Conservation (phyloP, 139 green algal species). For the Diplosphaera chodatii region DNA sequence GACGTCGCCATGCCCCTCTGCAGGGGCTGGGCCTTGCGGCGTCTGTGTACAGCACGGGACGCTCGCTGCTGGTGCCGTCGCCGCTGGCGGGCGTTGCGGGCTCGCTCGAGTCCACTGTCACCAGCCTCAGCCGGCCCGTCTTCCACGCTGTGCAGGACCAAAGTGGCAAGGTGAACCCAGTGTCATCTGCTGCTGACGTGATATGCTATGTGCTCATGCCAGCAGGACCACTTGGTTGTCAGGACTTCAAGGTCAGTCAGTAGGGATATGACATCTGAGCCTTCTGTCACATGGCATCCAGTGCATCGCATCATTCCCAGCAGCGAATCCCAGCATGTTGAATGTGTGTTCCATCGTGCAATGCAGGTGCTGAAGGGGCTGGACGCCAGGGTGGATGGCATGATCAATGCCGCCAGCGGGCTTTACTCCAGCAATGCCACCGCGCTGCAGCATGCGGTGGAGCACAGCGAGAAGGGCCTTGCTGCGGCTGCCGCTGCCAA, state of each 20-base stretch:
- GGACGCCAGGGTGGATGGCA: background rate
- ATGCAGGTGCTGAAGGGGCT: background rate
- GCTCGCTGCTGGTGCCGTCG: background rate
- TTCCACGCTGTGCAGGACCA: background rate
- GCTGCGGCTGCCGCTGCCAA: background rate
- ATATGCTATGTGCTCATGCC: no score
- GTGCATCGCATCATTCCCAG: no score
- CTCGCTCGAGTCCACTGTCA: background rate
- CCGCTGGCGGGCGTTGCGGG: background rate
- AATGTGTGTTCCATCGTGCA: no score
- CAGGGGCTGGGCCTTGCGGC: background rate
- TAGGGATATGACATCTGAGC: no score
- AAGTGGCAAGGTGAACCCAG: background rate
- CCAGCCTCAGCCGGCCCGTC: background rate
- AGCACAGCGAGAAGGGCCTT: background rate
- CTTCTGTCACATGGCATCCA: no score
- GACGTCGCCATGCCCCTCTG: no score
- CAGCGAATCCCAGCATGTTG: no score
- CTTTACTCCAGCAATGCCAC: background rate
- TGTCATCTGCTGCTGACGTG: no score
- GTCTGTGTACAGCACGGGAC: background rate
- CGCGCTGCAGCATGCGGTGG: background rate
- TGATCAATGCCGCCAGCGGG: background rate
- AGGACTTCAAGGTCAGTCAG: no score
- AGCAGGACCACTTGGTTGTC: no score